Percentiles rank a stretch among this genome's conserved stretches.
These are phyloP conservation scores for Ministeria vibrans DNA, from an alignment of 78 protist genomes.

Conservation along the genomic window DNA sequence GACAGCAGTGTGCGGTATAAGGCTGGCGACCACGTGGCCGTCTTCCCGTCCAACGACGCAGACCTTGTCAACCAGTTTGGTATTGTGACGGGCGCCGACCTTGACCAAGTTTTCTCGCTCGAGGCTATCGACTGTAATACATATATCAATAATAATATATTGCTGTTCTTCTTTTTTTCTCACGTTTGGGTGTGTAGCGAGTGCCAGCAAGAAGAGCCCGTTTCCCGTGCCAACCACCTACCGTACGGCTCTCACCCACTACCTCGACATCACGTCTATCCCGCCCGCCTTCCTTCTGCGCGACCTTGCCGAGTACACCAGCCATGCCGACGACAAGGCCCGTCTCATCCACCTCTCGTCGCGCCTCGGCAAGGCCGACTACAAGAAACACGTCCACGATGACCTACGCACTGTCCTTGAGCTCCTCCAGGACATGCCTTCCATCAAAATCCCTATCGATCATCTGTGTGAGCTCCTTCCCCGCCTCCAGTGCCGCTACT, in stretches of 20 bases:
- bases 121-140: neutral
- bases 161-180: neutral
- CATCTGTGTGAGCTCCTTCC: conserved; percentile 73
- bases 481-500: conserved; percentile 77
- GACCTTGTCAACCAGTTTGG: conserved; percentile 34
- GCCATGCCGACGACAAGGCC: neutral
- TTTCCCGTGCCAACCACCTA: conserved; percentile 44
- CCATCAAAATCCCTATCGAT: conserved; percentile 52
- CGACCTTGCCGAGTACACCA: conserved; percentile 20
- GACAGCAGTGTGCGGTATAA: conserved; percentile 24
- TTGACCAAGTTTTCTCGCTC: neutral
- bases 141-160: neutral
- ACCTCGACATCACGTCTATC: conserved; percentile 23
- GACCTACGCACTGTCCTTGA: conserved; percentile 14
- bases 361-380: conserved; percentile 28
- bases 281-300: conserved; percentile 1
- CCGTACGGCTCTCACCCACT: conserved; percentile 29
- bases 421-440: conserved; percentile 37
- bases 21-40: conserved; percentile 77
- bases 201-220: conserved; percentile 11
- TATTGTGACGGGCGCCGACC: neutral
- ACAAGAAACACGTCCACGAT: conserved; percentile 26
- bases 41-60: conserved; percentile 54
- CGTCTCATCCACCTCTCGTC: neutral
- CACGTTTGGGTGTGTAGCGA: neutral